Conservation (phyloP, 2,329 filamentous ascomycete genomes). For the Pseudopithomyces chartarum region DNA sequence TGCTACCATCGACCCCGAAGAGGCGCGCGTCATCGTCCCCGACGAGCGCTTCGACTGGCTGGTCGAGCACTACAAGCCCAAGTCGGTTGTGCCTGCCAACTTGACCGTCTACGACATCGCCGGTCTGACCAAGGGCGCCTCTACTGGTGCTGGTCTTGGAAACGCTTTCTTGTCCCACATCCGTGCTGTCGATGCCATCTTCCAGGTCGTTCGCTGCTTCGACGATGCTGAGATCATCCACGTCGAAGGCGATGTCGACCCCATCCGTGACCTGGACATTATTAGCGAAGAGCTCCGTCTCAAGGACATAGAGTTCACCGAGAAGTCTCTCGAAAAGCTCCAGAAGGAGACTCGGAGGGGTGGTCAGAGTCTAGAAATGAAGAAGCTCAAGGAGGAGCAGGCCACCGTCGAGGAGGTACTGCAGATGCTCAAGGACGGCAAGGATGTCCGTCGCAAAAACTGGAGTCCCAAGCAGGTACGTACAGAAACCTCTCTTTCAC, state of each 20-base stretch:
- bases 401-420: constrained; percentile 91
- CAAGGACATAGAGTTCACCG: constrained; percentile 98
- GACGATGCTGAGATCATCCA: constrained; percentile 99
- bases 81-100: constrained; percentile 95
- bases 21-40: constrained; percentile 94
- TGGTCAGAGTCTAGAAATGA: constrained; percentile 95
- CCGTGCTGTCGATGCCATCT: constrained; percentile 96
- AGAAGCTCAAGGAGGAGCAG: constrained; percentile 94
- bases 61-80: constrained; percentile 94
- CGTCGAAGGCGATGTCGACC: constrained; percentile 98
- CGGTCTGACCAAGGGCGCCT: constrained; percentile 92
- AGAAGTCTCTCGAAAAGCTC: constrained; percentile 90
- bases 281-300: constrained; percentile 95
- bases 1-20: constrained; percentile 98
- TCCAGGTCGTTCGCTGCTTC: constrained; percentile 95
- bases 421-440: constrained; percentile 80
- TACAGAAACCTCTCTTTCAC: constrained; percentile 23
- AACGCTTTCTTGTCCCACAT: constrained; percentile 99
- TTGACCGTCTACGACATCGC: constrained; percentile 99
- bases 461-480: constrained; percentile 96
- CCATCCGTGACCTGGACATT: constrained; percentile 90
- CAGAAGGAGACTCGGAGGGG: constrained; percentile 95
- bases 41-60: constrained; percentile 97
- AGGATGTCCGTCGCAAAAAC: constrained; percentile 88
- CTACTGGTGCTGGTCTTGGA: constrained; percentile 94